Conservation (phyloP, 192 early-diverging fungal genomes). For the Linnemannia schmuckeri region DNA sequence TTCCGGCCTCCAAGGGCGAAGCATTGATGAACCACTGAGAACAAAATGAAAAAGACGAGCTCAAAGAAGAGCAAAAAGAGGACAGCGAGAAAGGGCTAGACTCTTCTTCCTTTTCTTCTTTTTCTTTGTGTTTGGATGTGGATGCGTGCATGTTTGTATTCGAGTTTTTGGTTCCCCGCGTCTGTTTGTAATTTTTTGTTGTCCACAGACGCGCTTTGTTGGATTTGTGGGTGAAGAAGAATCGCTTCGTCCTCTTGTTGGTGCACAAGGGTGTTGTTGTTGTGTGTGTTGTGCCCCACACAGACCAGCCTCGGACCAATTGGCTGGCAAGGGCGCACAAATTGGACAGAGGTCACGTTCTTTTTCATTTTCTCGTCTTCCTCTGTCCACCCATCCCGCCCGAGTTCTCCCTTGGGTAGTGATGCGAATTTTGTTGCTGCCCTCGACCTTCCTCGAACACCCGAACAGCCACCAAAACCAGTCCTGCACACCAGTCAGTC, state of each 20-base stretch:
- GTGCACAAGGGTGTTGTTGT: not conserved
- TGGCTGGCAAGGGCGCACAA: not conserved
- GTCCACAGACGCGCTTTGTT: not conserved
- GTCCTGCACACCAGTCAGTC: not conserved
- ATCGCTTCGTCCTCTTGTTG: not conserved
- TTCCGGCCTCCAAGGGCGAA: not conserved
- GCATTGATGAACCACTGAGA: not conserved
- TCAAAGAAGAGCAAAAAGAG: not conserved
- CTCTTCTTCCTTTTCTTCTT: not conserved
- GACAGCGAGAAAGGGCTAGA: not conserved
- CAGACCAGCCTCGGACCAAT: not conserved
- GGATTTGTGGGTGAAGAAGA: conserved; percentile 10
- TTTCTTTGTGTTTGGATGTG: not conserved
- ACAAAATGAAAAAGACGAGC: not conserved
- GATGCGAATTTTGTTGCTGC: not conserved
- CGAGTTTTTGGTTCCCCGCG: conserved; percentile 1
- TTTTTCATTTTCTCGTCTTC: not conserved
- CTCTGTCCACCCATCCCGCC: not conserved
- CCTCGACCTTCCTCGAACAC: not conserved
- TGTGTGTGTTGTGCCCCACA: not conserved
- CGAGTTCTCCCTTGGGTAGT: not conserved
- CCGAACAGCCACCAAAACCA: conserved; percentile 5
- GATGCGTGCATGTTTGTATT: not conserved
- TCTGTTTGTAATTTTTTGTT: not conserved
- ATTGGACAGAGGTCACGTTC: not conserved